Evolutionary conservation across 2,329 filamentous ascomycete genomes (phyloP), one percentile per base, ranked within the genome.

Genomic region (Arthrobotrys conoides): DNA sequence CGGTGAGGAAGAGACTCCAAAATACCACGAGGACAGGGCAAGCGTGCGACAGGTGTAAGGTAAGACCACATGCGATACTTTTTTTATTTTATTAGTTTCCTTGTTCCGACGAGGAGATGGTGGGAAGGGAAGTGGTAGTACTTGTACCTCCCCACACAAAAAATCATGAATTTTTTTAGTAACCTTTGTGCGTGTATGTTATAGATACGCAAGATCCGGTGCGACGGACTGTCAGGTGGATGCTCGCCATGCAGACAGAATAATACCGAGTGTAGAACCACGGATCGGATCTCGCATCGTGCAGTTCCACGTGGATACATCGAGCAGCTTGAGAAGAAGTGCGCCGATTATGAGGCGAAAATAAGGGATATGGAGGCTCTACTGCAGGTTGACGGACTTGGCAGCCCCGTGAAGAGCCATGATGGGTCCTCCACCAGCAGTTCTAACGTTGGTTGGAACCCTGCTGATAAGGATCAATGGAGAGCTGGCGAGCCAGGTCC

Each of bases 11-110:
- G 84, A 87, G 87, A 81, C 84, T 89, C 68, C 84, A 86, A 66
- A 85, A 85, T 71, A 88, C 87, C 68, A 87, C 87, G 80, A 86
- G 89, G 72, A 96, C 93, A 0, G 93, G 93, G 9, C 93, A 96
- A 85, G 93, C 93, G 36, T 96, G 93, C 87, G 93, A 96, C 85
- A 88, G 93, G 71, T 96, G 93, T 88, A 96, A 95, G 88, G 91
- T 93, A 84, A 82, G 49, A 57, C 67, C 20, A 57, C 20, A 55
- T 18, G 49, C 33, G 8, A 16, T 55, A 9, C n/a, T 51, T 36
- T 36, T 33, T 55, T 10, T 51, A 24, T 36, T 33, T 55, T 10
- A 16, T 14, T 24, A 5, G 55, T 24, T 38, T 44, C 22, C 36
- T 61, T 38, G 36, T 61, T 61, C 33, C 33, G 8, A 61, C 18